Percentiles rank a stretch among this genome's conserved stretches.
These are phyloP conservation scores for Ophiognomonia clavigignenti-juglandacearum DNA, from an alignment of 2,329 filamentous ascomycete species.

Conservation along the genomic window DNA sequence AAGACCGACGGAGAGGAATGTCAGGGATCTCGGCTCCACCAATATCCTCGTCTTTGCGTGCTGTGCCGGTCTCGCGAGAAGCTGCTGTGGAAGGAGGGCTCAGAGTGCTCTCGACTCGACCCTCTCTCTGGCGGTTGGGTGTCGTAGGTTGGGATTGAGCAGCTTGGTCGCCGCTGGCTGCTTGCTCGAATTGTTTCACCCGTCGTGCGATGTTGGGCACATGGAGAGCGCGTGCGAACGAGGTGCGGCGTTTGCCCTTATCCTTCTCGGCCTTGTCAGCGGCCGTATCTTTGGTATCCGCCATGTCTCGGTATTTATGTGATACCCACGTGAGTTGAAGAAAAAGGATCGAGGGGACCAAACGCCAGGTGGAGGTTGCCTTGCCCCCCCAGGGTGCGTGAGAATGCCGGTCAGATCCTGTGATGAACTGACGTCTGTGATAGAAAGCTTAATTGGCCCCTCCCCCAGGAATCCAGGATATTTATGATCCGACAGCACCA, in stretches of 20 bases:
- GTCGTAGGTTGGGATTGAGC: too few relatives aligned
- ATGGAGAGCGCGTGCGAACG: slow-evolving; percentile 13
- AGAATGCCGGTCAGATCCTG: too few relatives aligned
- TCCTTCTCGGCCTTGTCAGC: neutral
- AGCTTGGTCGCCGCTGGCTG: neutral
- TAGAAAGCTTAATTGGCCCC: too few relatives aligned
- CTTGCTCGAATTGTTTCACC: slow-evolving; percentile 1
- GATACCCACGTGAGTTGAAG: neutral
- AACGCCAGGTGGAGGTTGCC: too few relatives aligned
- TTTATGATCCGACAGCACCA: too few relatives aligned
- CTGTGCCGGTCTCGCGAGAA: neutral
- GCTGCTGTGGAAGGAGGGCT: too few relatives aligned
- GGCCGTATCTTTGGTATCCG: slow-evolving; percentile 6
- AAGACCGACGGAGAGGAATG: slow-evolving; percentile 14
- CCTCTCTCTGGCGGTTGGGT: slow-evolving; percentile 1
- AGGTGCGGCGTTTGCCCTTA: slow-evolving; percentile 10
- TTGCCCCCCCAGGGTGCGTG: too few relatives aligned
- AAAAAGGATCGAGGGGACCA: too few relatives aligned
- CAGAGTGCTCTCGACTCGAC: too few relatives aligned
- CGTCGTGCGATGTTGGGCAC: slow-evolving; percentile 10
- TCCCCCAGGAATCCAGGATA: too few relatives aligned
- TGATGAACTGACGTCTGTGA: too few relatives aligned
- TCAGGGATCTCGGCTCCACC: slow-evolving; percentile 12
- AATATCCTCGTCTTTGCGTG: neutral
- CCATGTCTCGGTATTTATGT: slow-evolving; percentile 4